phyloP scores from a whole-genome alignment of 345 rosid genomes.

The Syzygium aromaticum region DNA sequence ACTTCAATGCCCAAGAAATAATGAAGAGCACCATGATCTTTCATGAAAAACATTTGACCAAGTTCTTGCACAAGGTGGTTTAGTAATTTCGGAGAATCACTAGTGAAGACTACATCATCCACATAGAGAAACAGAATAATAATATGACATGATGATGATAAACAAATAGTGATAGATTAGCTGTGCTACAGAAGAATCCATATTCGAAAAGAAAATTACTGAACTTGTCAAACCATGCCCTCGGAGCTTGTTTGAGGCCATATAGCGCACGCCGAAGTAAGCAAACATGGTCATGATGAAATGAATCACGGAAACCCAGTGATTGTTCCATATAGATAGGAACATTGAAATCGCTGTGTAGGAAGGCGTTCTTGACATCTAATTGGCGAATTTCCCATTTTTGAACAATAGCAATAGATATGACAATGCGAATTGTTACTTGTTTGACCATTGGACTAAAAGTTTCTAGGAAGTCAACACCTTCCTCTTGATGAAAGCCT shows the following conservation, averaged over 20 bases:
- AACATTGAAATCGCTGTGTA: too few relatives aligned
- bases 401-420: fast-evolving
- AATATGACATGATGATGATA: background rate
- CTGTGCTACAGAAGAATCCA: background rate
- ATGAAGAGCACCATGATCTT: background rate
- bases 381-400: background rate
- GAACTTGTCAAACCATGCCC: background rate
- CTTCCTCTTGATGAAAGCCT: background rate
- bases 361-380: background rate
- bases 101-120: background rate
- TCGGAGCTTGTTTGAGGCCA: background rate
- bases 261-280: background rate
- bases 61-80: background rate
- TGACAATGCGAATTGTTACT: fast-evolving
- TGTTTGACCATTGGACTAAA: background rate
- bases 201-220: background rate
- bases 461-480: background rate
- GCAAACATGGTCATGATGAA: background rate
- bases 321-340: background rate
- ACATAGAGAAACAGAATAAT: background rate
- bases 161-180: background rate
- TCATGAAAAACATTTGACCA: background rate
- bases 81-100: background rate
- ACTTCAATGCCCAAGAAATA: background rate
- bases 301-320: too few relatives aligned